phyloP scores from a whole-genome alignment of 1,284 basidiomycete genomes.

The Sporisorium graminicola region DNA sequence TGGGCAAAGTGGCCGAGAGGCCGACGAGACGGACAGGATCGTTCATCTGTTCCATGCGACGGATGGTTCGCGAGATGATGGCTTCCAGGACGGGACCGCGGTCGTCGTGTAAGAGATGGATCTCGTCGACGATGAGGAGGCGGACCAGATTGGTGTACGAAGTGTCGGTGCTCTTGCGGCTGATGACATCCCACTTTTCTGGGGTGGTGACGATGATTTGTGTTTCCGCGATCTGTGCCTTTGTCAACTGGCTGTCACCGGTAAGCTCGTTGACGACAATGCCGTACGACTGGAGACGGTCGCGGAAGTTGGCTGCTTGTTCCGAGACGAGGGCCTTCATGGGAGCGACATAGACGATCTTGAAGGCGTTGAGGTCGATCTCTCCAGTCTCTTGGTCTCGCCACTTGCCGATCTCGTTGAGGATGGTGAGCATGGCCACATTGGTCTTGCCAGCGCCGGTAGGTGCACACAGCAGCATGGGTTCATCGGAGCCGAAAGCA shows the following conservation, averaged over 20 bases:
- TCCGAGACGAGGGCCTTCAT: slow-evolving; percentile 78
- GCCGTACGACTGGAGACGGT: slow-evolving; percentile 85
- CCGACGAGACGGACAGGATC: slow-evolving; percentile 93
- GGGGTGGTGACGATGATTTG: slow-evolving; percentile 99
- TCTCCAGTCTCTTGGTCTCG: slow-evolving; percentile 80
- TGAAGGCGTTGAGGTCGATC: slow-evolving; percentile 93
- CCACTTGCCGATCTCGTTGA: slow-evolving; percentile 66
- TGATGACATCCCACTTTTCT: slow-evolving; percentile 97
- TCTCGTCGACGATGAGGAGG: slow-evolving; percentile 97
- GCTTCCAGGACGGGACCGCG: slow-evolving; percentile 97
- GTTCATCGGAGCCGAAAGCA: slow-evolving; percentile 91
- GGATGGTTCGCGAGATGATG: slow-evolving; percentile 89
- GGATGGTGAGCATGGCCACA: slow-evolving; percentile 84
- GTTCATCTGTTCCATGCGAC: slow-evolving; percentile 86
- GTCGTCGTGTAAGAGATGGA: slow-evolving; percentile 96
- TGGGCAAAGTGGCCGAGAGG: slow-evolving; percentile 94
- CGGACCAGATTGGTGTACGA: slow-evolving; percentile 97
- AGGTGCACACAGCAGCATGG: slow-evolving; percentile 94
- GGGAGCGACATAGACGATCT: slow-evolving; percentile 97
- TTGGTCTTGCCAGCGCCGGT: slow-evolving; percentile 99
- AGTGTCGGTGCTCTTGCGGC: slow-evolving; percentile 95
- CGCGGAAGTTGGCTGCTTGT: slow-evolving; percentile 67
- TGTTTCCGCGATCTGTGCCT: slow-evolving; percentile 95
- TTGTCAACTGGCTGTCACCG: slow-evolving; percentile 97
- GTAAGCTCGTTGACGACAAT: slow-evolving; percentile 95